Evolutionary conservation across 768 basidiomycete species (phyloP).

Genomic region (Gymnopilus junonius): DNA sequence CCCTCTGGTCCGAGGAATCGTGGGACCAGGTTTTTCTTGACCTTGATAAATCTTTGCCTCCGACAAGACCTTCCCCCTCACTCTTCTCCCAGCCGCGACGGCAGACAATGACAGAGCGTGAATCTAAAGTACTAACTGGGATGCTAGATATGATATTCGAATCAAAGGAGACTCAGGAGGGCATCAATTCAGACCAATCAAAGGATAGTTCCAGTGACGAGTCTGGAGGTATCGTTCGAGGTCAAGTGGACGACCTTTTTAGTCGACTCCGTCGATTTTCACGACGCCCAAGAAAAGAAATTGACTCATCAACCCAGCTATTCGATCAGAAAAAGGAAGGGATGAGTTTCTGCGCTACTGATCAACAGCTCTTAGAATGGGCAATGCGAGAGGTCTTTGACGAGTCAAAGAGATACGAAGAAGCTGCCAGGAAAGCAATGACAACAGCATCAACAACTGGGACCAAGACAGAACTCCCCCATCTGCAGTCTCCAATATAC

Average conservation of each 20-base stretch:
- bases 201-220: background rate
- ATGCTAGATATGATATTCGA: constrained; percentile 78
- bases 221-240: constrained; percentile 9
- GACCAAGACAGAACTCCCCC: constrained; percentile 30
- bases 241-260: constrained; percentile 53
- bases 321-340: constrained; percentile 75
- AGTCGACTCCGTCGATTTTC: constrained; percentile 57
- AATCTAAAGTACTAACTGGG: constrained; percentile 68
- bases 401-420: constrained; percentile 54
- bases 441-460: constrained; percentile 30
- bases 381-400: constrained; percentile 70
- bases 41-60: constrained; percentile 8
- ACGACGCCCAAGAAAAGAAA: constrained; percentile 56
- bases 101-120: constrained; percentile 44
- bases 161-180: constrained; percentile 1
- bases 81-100: constrained; percentile 8
- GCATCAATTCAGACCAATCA: constrained; percentile 32
- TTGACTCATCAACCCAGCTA: constrained; percentile 32
- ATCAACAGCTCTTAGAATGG: constrained; percentile 78
- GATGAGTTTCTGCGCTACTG: constrained; percentile 71
- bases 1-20: constrained; percentile 10
- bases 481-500: constrained; percentile 68
- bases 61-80: background rate
- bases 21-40: constrained; percentile 18
- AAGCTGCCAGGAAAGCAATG: constrained; percentile 45